These are phyloP conservation scores for Ilex asprella DNA, from an alignment of 257 asterid genomes.

Conservation along the genomic window DNA sequence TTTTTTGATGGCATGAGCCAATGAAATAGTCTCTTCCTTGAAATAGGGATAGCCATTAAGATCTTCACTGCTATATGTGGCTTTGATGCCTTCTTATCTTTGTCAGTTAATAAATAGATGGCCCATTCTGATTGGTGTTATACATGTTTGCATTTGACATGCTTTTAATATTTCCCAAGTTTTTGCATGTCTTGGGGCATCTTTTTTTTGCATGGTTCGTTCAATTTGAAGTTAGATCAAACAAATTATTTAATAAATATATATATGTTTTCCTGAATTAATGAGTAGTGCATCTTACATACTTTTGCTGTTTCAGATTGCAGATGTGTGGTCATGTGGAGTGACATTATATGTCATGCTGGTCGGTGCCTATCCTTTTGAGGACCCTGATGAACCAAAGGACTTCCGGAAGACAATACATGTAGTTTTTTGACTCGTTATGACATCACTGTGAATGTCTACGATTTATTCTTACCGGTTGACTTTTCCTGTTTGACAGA, in stretches of 20 bases:
- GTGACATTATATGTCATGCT: constrained; percentile 87
- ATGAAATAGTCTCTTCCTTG: too few relatives aligned
- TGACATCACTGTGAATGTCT: neutral
- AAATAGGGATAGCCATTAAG: too few relatives aligned
- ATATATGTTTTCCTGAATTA: constrained; percentile 3
- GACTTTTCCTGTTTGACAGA: constrained; percentile 21
- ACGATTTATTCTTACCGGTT: neutral
- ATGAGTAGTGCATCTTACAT: constrained; percentile 4
- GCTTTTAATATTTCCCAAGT: too few relatives aligned
- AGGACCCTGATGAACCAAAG: constrained; percentile 81
- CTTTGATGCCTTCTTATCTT: too few relatives aligned
- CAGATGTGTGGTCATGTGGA: constrained; percentile 96
- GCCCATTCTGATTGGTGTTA: too few relatives aligned
- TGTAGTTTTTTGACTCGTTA: constrained; percentile 11
- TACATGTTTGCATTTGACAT: too few relatives aligned
- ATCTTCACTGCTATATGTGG: too few relatives aligned
- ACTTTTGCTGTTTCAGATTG: constrained; percentile 45
- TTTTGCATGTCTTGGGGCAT: too few relatives aligned
- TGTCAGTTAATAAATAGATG: too few relatives aligned
- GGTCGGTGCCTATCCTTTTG: constrained; percentile 84
- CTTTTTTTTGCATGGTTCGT: too few relatives aligned
- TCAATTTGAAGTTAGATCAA: too few relatives aligned
- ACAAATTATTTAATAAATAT: neutral
- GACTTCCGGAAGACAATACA: constrained; percentile 70
- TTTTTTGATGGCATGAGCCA: too few relatives aligned